A percentile compares a stretch with the other conserved stretches of the same genome.
Evolutionary conservation across 805 yeast species (phyloP).

Genomic region (Starmerella riodocensis): DNA sequence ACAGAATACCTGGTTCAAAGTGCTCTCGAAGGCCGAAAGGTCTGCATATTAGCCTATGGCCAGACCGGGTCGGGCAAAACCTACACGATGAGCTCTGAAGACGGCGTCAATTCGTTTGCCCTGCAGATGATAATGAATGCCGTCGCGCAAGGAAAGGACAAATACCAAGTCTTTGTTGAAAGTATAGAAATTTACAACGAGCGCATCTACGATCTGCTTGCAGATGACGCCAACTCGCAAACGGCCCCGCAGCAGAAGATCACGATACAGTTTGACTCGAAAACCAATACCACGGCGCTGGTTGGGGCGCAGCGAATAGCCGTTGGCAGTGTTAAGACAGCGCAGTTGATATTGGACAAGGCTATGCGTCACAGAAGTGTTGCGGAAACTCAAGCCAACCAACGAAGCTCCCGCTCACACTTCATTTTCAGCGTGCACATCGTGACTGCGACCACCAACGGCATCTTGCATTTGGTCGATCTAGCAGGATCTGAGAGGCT

Average conservation of each 20-base stretch:
- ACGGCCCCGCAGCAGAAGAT: conserved; percentile 23
- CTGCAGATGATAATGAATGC: conserved; percentile 55
- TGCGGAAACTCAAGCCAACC: conserved; percentile 70
- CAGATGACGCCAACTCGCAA: conserved; percentile 8
- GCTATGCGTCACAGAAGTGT: conserved; percentile 58
- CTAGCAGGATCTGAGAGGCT: conserved; percentile 91
- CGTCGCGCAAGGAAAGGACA: conserved; percentile 36
- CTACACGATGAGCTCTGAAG: conserved; percentile 63
- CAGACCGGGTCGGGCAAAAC: conserved; percentile 97
- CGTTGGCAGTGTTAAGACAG: conserved; percentile 38
- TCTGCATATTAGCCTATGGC: conserved; percentile 91
- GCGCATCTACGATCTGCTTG: conserved; percentile 53
- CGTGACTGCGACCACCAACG: conserved; percentile 37
- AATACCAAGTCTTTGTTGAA: conserved; percentile 42
- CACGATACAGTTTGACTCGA: conserved; percentile 61
- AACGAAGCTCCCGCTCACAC: conserved; percentile 83
- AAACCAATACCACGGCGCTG: conserved; percentile 40
- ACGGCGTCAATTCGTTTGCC: conserved; percentile 76
- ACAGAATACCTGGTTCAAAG: conserved; percentile 75
- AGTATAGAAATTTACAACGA: conserved; percentile 88
- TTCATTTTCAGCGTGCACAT: conserved; percentile 59
- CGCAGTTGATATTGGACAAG: conserved; percentile 35
- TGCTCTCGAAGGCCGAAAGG: conserved; percentile 78
- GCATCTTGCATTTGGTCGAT: conserved; percentile 70
- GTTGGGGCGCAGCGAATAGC: conserved; percentile 43